Evolutionary conservation across 108 stramenopile species (phyloP).

Genomic region (Skeletonema costatum): DNA sequence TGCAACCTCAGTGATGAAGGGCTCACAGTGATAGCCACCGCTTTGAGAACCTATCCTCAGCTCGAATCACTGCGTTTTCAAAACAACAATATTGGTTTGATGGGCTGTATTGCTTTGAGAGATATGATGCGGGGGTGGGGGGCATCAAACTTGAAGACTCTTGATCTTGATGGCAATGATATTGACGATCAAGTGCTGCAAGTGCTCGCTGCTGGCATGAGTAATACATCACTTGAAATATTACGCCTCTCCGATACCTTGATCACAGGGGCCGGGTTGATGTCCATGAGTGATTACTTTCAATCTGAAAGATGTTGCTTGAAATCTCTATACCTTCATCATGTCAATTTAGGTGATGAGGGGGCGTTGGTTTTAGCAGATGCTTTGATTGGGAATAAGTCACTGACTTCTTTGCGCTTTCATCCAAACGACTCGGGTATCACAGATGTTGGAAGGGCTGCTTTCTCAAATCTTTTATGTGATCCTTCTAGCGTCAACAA

Average conservation of each 20-base stretch:
- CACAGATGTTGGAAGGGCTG: not conserved
- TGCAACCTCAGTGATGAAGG: too few species aligned
- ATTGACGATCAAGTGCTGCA: not conserved
- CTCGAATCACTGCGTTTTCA: too few species aligned
- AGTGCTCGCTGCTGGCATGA: not conserved
- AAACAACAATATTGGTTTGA: too few species aligned
- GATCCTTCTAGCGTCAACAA: constrained; percentile 4
- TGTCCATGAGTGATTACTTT: not conserved
- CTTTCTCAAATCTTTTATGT: not conserved
- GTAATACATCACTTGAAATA: not conserved
- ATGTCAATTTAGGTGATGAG: not conserved
- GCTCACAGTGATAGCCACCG: too few species aligned
- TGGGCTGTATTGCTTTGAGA: too few species aligned
- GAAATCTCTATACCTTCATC: not conserved
- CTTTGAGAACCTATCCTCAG: too few species aligned
- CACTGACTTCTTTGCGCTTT: not conserved
- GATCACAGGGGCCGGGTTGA: not conserved
- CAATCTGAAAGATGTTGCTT: not conserved
- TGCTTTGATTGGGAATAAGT: not conserved
- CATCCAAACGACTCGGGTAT: not conserved
- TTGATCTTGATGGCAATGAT: not conserved
- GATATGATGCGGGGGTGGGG: not conserved
- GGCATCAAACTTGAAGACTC: not conserved
- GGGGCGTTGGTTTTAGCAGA: not conserved
- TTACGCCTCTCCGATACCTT: not conserved